Percentiles rank a stretch among this genome's conserved stretches.
These are phyloP conservation scores for Daldinia concentrica DNA, from an alignment of 495 filamentous ascomycete genomes.

Conservation along the genomic window DNA sequence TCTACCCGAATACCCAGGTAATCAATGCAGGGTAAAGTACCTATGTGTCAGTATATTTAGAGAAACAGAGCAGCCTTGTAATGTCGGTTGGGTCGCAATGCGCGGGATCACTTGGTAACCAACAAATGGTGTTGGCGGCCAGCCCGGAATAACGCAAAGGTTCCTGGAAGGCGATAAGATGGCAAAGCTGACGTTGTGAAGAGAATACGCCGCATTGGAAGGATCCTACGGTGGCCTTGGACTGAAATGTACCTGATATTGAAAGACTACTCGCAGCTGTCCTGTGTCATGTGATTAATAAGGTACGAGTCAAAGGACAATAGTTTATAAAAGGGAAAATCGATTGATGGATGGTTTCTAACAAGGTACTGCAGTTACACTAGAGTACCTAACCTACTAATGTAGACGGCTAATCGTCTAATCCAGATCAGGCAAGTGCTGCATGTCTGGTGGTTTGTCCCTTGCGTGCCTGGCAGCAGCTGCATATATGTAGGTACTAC, in stretches of 20 bases:
- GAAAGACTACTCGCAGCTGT: slow-evolving; percentile 33
- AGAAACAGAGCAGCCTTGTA: slow-evolving; percentile 21
- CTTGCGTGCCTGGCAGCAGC: slow-evolving; percentile 7
- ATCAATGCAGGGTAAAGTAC: slow-evolving; percentile 41
- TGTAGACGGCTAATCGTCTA: slow-evolving; percentile 21
- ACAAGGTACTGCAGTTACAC: slow-evolving; percentile 6
- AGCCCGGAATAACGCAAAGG: slow-evolving; percentile 11
- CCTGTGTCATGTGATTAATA: slow-evolving; percentile 37
- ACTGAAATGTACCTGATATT: slow-evolving; percentile 16
- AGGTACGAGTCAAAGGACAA: background rate
- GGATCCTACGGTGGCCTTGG: slow-evolving; percentile 26
- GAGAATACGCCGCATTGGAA: slow-evolving; percentile 35
- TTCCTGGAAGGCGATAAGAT: background rate
- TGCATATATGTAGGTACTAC: background rate
- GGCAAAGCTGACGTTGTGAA: slow-evolving; percentile 33
- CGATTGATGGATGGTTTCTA: background rate
- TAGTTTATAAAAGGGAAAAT: slow-evolving; percentile 5
- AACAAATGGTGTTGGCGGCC: slow-evolving; percentile 30
- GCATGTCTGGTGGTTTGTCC: slow-evolving; percentile 8
- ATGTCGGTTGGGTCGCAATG: slow-evolving; percentile 36
- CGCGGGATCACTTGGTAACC: slow-evolving; percentile 24
- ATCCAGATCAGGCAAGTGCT: slow-evolving; percentile 19
- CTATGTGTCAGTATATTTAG: slow-evolving; percentile 28
- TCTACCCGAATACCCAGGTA: slow-evolving; percentile 37
- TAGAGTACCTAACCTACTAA: too few species aligned